Percentiles rank a stretch among this genome's conserved stretches.
phyloP scores from a whole-genome alignment of 2,329 filamentous ascomycete genomes.

The Fusarium multiceps region DNA sequence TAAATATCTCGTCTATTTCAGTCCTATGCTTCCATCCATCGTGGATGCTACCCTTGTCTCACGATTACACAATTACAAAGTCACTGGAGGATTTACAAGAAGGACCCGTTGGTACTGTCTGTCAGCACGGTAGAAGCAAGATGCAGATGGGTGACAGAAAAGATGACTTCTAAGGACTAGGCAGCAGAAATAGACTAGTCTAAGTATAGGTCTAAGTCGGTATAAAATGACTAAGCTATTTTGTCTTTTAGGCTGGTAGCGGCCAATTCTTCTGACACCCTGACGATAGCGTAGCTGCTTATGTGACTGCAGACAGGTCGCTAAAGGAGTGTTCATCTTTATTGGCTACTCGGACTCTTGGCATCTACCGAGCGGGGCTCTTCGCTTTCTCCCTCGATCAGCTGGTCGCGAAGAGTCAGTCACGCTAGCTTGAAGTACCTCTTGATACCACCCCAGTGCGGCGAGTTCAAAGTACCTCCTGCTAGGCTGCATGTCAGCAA shows the following conservation, averaged over 20 bases:
- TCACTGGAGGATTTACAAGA: not conserved
- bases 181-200: not conserved
- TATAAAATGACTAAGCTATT: fast-evolving
- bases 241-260: not conserved
- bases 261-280: not conserved
- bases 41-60: fast-evolving
- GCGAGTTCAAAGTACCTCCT: fast-evolving
- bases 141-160: not conserved
- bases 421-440: fast-evolving
- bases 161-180: not conserved
- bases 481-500: not conserved
- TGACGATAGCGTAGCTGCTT: not conserved
- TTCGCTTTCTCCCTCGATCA: fast-evolving
- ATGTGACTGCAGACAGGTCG: not conserved
- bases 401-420: not conserved
- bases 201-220: fast-evolving
- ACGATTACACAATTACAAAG: not conserved
- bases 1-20: not conserved
- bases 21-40: not conserved
- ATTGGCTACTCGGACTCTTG: constrained; percentile 24
- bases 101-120: not conserved
- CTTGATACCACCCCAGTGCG: fast-evolving
- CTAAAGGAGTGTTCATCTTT: not conserved
- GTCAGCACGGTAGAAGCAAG: not conserved
- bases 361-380: constrained; percentile 4